These are phyloP conservation scores for Coemansia furcata DNA, from an alignment of 192 early-diverging fungal genomes.

Conservation along the genomic window DNA sequence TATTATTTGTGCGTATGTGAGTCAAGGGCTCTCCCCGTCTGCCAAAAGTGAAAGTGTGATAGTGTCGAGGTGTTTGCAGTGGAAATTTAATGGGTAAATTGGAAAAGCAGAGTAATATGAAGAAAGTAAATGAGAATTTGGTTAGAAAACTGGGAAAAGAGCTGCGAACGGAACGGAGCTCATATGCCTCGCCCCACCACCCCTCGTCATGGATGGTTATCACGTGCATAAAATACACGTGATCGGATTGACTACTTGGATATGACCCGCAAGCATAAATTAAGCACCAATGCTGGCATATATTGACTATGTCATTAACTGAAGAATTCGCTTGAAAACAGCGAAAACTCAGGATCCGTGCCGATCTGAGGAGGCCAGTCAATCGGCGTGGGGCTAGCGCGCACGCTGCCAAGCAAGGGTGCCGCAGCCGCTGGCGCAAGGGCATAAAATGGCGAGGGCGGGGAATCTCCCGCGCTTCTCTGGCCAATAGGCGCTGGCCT, in stretches of 20 bases:
- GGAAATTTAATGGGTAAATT: no score
- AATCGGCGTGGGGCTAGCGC: not conserved
- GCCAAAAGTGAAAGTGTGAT: not conserved
- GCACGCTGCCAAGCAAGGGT: not conserved
- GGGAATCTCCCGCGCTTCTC: not conserved
- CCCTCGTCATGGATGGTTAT: not conserved
- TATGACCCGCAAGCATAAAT: not conserved
- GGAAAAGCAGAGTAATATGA: not conserved
- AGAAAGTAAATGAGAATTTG: not conserved
- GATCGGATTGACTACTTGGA: constrained; percentile 4
- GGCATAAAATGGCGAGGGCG: not conserved
- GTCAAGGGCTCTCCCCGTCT: not conserved
- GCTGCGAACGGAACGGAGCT: no score
- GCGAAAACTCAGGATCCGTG: constrained; percentile 10
- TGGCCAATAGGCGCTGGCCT: constrained; percentile 25
- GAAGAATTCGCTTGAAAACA: constrained; percentile 13
- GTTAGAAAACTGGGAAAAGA: no score
- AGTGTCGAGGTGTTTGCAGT: no score
- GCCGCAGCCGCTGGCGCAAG: not conserved
- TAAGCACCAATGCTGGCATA: not conserved
- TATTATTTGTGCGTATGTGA: constrained; percentile 1
- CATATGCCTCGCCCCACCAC: not conserved
- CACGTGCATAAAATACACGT: constrained; percentile 14
- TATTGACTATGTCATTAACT: not conserved
- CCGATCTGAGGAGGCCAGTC: not conserved